Conservation (phyloP, 2,329 filamentous ascomycete species). For the Aspergillus bombycis region DNA sequence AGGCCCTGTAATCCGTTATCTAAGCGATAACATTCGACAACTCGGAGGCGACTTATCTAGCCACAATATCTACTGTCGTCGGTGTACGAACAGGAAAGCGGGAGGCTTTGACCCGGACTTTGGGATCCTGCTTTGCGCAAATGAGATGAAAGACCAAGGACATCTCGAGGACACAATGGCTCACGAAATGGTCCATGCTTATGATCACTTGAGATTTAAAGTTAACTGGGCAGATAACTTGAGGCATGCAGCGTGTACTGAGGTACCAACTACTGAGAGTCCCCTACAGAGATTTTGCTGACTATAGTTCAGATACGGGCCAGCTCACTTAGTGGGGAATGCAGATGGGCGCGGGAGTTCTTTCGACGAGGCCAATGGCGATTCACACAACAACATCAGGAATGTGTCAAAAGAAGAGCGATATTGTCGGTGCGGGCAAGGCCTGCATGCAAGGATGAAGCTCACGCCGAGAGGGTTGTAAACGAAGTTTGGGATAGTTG, state of each 20-base stretch:
- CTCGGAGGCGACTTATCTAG: conserved; percentile 76
- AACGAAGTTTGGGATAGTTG: conserved; percentile 99
- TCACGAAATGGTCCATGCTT: conserved; percentile 98
- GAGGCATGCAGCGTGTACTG: conserved; percentile 89
- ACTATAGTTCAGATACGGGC: conserved; percentile 72
- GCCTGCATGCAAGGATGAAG: conserved; percentile 80
- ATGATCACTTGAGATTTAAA: conserved; percentile 90
- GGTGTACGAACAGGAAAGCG: conserved; percentile 72
- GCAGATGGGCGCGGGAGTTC: conserved; percentile 84
- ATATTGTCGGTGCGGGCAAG: conserved; percentile 77
- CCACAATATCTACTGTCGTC: conserved; percentile 77
- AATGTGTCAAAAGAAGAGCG: conserved; percentile 83
- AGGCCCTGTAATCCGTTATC: conserved; percentile 81
- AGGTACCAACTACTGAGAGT: conserved; percentile 59
- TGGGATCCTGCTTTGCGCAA: conserved; percentile 91
- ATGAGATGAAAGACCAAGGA: conserved; percentile 77
- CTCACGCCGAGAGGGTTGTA: conserved; percentile 83
- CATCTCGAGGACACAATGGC: conserved; percentile 92
- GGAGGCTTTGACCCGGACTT: conserved; percentile 86
- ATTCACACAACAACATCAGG: conserved; percentile 88
- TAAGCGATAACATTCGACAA: conserved; percentile 77
- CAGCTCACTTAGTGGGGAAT: conserved; percentile 90
- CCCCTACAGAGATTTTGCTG: conserved; percentile 6
- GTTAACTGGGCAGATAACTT: conserved; percentile 80
- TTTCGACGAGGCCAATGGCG: conserved; percentile 84